phyloP scores from a whole-genome alignment of 2,329 filamentous ascomycete genomes.

The Botrytis cinerea region DNA sequence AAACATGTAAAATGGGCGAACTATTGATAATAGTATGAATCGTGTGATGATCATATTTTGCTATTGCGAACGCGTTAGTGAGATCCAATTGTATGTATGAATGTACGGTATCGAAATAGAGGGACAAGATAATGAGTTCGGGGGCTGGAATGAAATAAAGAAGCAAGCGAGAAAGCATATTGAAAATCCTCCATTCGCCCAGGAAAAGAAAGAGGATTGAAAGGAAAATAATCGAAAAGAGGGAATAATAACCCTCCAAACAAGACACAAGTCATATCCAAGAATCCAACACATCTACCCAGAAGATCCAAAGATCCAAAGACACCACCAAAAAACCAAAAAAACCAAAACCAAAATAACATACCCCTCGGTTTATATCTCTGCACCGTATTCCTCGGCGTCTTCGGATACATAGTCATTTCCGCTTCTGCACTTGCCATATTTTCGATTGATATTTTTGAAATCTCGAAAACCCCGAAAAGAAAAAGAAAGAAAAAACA shows the following conservation, averaged over 20 bases:
- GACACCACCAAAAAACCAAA: too few species aligned
- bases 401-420: neutral
- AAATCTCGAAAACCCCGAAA: neutral
- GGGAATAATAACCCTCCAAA: neutral
- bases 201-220: neutral
- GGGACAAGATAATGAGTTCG: fast-evolving
- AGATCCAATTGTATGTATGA: neutral
- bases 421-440: neutral
- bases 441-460: neutral
- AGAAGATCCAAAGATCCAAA: neutral
- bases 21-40: slow-evolving; percentile 8
- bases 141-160: neutral
- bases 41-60: slow-evolving; percentile 1
- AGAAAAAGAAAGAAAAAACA: fast-evolving
- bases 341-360: neutral
- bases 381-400: neutral
- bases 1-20: neutral
- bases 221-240: neutral
- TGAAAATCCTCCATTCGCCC: neutral
- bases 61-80: neutral
- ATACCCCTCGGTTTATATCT: neutral
- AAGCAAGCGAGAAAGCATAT: neutral
- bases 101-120: neutral
- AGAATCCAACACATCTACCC: neutral
- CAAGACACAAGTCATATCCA: neutral